phyloP scores from a whole-genome alignment of 768 basidiomycete species.

The Termitomyces sp. region DNA sequence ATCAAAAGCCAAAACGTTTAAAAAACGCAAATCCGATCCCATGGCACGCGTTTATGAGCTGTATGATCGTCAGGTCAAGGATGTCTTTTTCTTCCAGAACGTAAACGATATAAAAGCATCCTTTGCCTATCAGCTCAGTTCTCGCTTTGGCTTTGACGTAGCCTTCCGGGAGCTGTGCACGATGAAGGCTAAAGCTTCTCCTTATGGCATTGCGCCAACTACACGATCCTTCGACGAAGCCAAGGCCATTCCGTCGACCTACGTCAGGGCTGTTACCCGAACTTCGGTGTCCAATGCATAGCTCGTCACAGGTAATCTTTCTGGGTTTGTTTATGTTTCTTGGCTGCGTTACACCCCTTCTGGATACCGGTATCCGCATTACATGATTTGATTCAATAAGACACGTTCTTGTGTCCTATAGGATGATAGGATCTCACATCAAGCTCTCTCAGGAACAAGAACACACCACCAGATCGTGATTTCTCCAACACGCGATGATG shows the following conservation, averaged over 20 bases:
- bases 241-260: constrained; percentile 26
- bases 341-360: not conserved
- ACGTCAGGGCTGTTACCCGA: constrained; percentile 20
- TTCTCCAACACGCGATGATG: not conserved
- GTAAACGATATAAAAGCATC: constrained; percentile 52
- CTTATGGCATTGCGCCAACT: constrained; percentile 28
- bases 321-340: not conserved
- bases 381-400: not conserved
- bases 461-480: not conserved
- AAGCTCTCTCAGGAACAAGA: not conserved
- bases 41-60: constrained; percentile 21
- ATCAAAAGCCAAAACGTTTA: constrained; percentile 12
- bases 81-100: constrained; percentile 22
- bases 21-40: constrained; percentile 19
- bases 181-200: constrained; percentile 47
- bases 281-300: not conserved
- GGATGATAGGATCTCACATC: not conserved
- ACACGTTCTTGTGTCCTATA: not conserved
- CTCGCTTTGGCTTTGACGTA: constrained; percentile 45
- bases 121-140: constrained; percentile 36
- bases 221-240: constrained; percentile 35
- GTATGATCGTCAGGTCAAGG: constrained; percentile 24
- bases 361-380: not conserved
- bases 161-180: constrained; percentile 47
- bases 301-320: not conserved